Base-by-base conservation (phyloP, 2,329 filamentous ascomycete species). In the Mycogone perniciosa region DNA sequence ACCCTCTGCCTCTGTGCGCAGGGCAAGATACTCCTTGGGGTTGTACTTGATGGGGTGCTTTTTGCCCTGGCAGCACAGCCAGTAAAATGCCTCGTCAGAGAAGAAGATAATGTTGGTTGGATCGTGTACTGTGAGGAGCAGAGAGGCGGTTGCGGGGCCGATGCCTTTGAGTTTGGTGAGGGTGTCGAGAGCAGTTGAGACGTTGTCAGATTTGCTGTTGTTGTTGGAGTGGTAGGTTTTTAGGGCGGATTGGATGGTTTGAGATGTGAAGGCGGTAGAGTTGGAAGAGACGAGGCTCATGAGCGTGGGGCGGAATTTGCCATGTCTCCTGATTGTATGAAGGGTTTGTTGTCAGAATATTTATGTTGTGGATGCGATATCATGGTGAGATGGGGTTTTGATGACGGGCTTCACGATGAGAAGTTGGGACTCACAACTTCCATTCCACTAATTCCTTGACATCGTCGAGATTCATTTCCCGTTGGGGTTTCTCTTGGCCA, bases 1-100 rank as follows among this genome's bases (percentile, higher is more conserved):
- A 26, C 60, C 57, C 9, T 66, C 62, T 1, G 76, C 72, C 46
- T 67, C 63, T 4, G 63, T 60, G 34, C 74, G 71, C 27, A 92
- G 64, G n/a, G 69, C 66, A 38, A 70, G 65, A 58, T 90, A 92
- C 67, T 91, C 87, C 57, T 82, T 82, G 20, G 70, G 66, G 39
- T 75, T 85, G 67, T 93, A 93, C 66, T 84, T 86, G 64, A 89
- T 83, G 27, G 71, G 67, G 0, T 61, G 67, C 48, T 71, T 75
- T 38, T 71, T 68, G 0, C 75, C 74, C n/a, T 67, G 64, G 62
- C 77, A 80, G 60, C 80, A 80, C 5, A 86, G 68, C 86, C 86
- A 92, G 57, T 83, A 77, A 62, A 84, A 92, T 4, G 84, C 76
- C 67, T 93, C 88, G 61, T 95, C 89, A 2, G 84, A 86, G 68